Base-by-base conservation (phyloP, 345 rosid species). In the Eucalyptus grandis region DNA sequence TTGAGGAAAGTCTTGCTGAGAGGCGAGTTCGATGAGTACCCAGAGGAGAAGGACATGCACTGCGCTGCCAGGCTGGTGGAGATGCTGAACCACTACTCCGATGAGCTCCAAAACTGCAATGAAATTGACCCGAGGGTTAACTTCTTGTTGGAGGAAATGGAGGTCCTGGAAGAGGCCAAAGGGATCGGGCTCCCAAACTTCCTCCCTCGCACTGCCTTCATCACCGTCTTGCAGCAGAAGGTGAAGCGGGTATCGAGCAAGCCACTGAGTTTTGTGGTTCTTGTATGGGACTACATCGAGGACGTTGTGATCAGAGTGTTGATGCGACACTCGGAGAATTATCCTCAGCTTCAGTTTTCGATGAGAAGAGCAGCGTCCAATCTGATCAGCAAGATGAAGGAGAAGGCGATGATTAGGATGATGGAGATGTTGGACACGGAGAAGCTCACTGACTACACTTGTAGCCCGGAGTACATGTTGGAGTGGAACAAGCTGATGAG, bases 11-110 rank as follows among this genome's bases (percentile, higher is more conserved):
- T 93, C 21, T 89, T 95, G 8, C 17, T 94, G 26, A 90, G 92
- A 86, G 93, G 95, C 10, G 95, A 95, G 19, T 93, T 90, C 62
- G 92, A 93, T 4, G 95, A 94, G 31, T 93, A 82, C 34, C 91
- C 89, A 1, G 91, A 94, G 12, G 94, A 94, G 15, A 30, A 86
- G 6, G 2, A 86, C 15, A 92, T 93, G 93, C 92, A 92, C 27
- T 89, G 92, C 46, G 22, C 92, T 16, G 92, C 93, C 15, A 90
- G 90, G 19, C 49, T 93, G 43, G 89, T 65, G n/a, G 93, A 92
- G 80, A 93, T 90, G 93, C 86, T 93, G 53, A 53, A 87, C 30
- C 49, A 54, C 6, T 92, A 53, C 49, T 83, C 89, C 1, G 6
- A 10, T 15, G 87, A 92, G 19, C 90, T 93, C 16, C 82, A 56